Percentiles rank a stretch among this genome's conserved stretches.
phyloP scores from a whole-genome alignment of 108 stramenopile species.

The Fistulifera solaris region DNA sequence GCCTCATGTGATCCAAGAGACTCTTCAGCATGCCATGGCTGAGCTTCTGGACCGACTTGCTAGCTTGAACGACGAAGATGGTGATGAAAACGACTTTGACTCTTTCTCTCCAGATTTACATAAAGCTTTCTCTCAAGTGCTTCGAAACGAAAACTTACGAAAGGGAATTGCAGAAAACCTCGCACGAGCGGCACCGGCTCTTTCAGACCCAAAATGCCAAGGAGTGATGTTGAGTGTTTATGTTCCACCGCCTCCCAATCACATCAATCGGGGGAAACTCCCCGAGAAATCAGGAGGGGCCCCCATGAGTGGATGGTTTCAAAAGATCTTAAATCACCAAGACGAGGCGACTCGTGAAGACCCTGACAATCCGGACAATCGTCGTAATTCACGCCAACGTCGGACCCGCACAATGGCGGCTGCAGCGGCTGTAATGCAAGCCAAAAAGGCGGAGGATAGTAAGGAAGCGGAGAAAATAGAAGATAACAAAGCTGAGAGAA shows the following conservation, averaged over 20 bases:
- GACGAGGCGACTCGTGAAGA: slow-evolving; percentile 10
- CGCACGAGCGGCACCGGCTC: slow-evolving; percentile 77
- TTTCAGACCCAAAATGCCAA: slow-evolving; percentile 81
- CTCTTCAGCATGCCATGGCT: slow-evolving; percentile 68
- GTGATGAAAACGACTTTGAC: not conserved
- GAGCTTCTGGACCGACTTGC: slow-evolving; percentile 66
- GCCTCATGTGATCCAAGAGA: slow-evolving; percentile 57
- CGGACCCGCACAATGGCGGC: slow-evolving; percentile 63
- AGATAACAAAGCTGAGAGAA: slow-evolving; percentile 39
- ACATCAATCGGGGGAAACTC: slow-evolving; percentile 53
- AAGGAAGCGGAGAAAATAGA: slow-evolving; percentile 11
- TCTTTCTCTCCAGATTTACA: slow-evolving; percentile 44
- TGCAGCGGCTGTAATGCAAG: slow-evolving; percentile 60
- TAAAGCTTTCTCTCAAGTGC: slow-evolving; percentile 69
- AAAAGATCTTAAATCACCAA: slow-evolving; percentile 53
- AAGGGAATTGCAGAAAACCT: slow-evolving; percentile 79
- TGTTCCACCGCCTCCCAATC: slow-evolving; percentile 68
- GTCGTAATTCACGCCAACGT: slow-evolving; percentile 18
- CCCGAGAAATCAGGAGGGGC: slow-evolving; percentile 22
- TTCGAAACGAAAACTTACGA: slow-evolving; percentile 63
- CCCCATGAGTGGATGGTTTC: slow-evolving; percentile 62
- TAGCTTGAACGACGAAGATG: slow-evolving; percentile 34
- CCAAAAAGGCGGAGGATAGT: slow-evolving; percentile 28
- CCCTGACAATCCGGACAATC: slow-evolving; percentile 16
- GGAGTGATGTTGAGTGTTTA: slow-evolving; percentile 86